These are phyloP conservation scores for Volvox africanus DNA, from an alignment of 139 green algal species.

Conservation along the genomic window DNA sequence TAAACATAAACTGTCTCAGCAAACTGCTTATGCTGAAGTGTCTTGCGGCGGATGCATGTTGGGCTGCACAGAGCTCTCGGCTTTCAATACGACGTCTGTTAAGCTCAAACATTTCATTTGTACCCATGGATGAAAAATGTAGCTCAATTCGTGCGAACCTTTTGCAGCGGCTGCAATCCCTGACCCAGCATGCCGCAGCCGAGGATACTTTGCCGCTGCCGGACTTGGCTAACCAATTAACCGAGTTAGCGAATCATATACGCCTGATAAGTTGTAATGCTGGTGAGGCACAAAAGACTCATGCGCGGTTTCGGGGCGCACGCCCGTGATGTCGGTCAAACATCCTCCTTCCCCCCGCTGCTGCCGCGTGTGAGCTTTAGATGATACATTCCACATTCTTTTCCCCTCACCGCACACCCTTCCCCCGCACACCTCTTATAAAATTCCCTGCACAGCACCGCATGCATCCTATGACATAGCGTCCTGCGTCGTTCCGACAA, in stretches of 20 bases:
- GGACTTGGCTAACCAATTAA: not conserved
- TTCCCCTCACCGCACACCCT: not conserved
- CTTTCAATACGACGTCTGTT: not conserved
- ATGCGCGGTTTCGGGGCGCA: not conserved
- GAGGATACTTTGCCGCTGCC: not conserved
- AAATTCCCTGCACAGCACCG: not conserved
- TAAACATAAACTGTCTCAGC: too few species aligned
- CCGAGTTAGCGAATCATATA: not conserved
- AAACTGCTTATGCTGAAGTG: not conserved
- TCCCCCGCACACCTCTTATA: not conserved
- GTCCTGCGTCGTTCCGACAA: too few species aligned
- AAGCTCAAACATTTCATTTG: not conserved
- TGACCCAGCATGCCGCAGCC: not conserved
- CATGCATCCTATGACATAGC: too few species aligned
- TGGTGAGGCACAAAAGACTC: not conserved
- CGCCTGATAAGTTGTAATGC: not conserved
- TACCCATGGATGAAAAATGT: not conserved
- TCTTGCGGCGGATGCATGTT: not conserved
- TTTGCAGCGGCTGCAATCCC: conserved; percentile 3
- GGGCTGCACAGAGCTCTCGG: not conserved
- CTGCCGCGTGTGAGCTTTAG: not conserved
- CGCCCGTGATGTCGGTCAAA: not conserved
- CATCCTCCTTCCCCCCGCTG: not conserved
- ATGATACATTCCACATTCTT: not conserved
- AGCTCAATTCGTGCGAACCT: not conserved